Evolutionary conservation across 352 stramenopile genomes (phyloP), one percentile per base, ranked within the genome.

Genomic region (Stramenopiles sp.): DNA sequence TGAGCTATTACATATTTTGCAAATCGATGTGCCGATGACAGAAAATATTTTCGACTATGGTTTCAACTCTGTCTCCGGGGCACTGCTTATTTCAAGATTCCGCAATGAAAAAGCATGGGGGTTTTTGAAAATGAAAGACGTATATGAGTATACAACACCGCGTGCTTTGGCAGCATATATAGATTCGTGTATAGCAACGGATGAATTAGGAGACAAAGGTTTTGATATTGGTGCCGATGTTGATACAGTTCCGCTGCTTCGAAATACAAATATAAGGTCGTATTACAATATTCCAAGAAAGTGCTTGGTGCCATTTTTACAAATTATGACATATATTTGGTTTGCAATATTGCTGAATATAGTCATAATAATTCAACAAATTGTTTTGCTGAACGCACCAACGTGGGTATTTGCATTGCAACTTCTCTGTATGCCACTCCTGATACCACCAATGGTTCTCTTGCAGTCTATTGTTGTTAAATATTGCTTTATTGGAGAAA

Each of bases 1-100:
- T 8, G 8, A 14, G 8, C 14, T 78, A 33, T 33, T 78, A 33
- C 1, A 78, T 14, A 78, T 78, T 78, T 78, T 78, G 71, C 71
- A 78, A 78, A 33, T 78, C 8, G 8, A 31, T 14, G 14, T 78
- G 14, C 71, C 71, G 14, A 78, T 78, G 30, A 14, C 30, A 33
- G 71, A 78, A 78, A 78, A 78, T 78, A 78, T 78, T 78, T 78
- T 78, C 14, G 71, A 78, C 71, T 78, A 78, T 33, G 71, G 71
- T 14, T 78, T 78, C 31, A 78, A 78, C 14, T 78, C 71, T 14
- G 71, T 78, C 4, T 33, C 30, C 14, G 71, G 71, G 71, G 71
- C 71, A 78, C 22, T 78, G 71, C 14, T 78, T 14, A 33, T 78
- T 14, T 78, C 71, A 78, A 78, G 14, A 78, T 78, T 4, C 22